A percentile compares a stretch with the other conserved stretches of the same genome.
Conservation (phyloP, 2,329 filamentous ascomycete genomes). For the Corniculantispora saksenae region DNA sequence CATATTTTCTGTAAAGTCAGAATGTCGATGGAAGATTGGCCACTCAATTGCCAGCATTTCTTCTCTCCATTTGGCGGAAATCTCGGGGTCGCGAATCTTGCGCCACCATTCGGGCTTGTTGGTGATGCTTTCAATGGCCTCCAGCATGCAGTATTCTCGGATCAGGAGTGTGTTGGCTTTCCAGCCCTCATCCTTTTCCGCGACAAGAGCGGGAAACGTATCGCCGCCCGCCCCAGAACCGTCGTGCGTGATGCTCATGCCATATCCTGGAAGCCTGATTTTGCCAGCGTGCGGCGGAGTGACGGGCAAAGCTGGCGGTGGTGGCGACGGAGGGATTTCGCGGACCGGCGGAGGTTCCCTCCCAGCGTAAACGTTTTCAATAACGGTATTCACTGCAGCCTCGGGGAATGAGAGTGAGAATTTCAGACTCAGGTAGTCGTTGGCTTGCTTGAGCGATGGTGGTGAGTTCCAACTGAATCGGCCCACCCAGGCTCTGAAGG, state of each 20-base stretch:
- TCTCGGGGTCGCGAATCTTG: slow-evolving; percentile 31
- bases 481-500: background rate
- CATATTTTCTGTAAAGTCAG: slow-evolving; percentile 33
- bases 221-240: background rate
- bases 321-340: background rate
- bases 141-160: slow-evolving; percentile 36
- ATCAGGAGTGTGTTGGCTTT: slow-evolving; percentile 28
- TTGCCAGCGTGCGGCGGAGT: background rate
- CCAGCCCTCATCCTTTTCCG: background rate
- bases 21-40: slow-evolving; percentile 24
- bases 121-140: slow-evolving; percentile 34
- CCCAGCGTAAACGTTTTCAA: background rate
- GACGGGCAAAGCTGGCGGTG: background rate
- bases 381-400: background rate
- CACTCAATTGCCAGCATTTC: slow-evolving; percentile 34
- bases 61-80: slow-evolving; percentile 31
- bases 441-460: background rate
- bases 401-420: background rate
- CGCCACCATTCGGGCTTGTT: slow-evolving; percentile 39
- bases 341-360: background rate
- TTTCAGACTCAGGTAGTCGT: background rate
- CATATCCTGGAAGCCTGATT: background rate
- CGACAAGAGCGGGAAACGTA: slow-evolving; percentile 1
- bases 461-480: background rate
- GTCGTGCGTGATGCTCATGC: background rate